Percentiles rank a stretch among this genome's conserved stretches.
Evolutionary conservation across 345 rosid species (phyloP).

Genomic region (Aegle marmelos): DNA sequence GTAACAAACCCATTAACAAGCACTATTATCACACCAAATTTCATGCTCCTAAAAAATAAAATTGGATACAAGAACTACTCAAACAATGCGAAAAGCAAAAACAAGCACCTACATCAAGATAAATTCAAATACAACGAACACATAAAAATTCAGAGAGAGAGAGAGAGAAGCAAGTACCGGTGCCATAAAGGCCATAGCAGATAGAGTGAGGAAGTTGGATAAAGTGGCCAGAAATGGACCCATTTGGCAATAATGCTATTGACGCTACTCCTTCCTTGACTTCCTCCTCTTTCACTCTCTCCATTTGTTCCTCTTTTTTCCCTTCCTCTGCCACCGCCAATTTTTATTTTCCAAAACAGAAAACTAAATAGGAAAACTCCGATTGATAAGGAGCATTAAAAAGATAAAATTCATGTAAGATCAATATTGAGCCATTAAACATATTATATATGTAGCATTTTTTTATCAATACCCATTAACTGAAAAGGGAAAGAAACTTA

Average conservation of each 20-base stretch:
- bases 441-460: too few relatives aligned
- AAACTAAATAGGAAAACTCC: background rate
- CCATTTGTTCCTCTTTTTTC: background rate
- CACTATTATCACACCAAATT: background rate
- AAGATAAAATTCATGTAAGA: background rate
- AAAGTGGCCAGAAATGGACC: constrained; percentile 92
- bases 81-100: background rate
- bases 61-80: background rate
- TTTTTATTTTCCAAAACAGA: background rate
- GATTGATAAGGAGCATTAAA: background rate
- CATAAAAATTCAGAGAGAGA: background rate
- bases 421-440: background rate
- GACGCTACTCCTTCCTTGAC: constrained; percentile 90
- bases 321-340: constrained; percentile 2
- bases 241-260: constrained; percentile 71
- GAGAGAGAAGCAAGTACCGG: constrained; percentile 38
- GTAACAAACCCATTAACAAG: background rate
- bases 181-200: constrained; percentile 91
- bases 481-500: background rate
- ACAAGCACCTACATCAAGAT: background rate
- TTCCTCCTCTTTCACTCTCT: constrained; percentile 21
- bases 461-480: background rate
- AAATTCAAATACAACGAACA: background rate
- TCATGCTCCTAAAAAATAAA: background rate
- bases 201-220: constrained; percentile 72